Conservation (phyloP, 192 early-diverging fungal species). For the Funneliformis geosporum region DNA sequence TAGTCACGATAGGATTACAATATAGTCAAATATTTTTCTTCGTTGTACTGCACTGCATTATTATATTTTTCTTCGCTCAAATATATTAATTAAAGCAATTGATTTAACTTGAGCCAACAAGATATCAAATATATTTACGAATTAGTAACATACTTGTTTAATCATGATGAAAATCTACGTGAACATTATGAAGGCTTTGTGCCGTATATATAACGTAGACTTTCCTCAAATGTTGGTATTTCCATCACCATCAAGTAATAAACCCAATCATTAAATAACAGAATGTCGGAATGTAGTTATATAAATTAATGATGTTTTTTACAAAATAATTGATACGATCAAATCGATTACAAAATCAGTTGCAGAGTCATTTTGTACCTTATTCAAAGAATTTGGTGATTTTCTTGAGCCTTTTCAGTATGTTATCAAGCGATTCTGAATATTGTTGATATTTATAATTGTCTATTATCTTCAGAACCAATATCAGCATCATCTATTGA, state of each 20-base stretch:
- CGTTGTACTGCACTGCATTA: conserved; percentile 50
- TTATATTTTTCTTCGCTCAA: too few species aligned
- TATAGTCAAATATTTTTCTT: conserved; percentile 70
- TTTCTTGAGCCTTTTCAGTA: conserved; percentile 35
- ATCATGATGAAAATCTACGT: conserved; percentile 85
- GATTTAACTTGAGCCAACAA: conserved; percentile 51
- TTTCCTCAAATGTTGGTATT: conserved; percentile 82
- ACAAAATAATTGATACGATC: conserved; percentile 40
- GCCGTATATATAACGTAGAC: conserved; percentile 81
- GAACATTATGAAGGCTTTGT: conserved; percentile 86
- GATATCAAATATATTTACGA: conserved; percentile 5
- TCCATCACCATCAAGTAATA: conserved; percentile 80
- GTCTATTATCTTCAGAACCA: too few species aligned
- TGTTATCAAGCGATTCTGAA: too few species aligned
- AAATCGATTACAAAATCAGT: conserved; percentile 47
- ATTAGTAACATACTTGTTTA: conserved; percentile 70
- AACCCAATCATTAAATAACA: conserved; percentile 60
- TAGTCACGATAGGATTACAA: conserved; percentile 87
- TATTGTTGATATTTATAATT: too few species aligned
- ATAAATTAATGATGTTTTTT: neutral
- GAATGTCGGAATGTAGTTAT: neutral
- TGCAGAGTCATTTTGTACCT: conserved; percentile 27
- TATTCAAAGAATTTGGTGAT: conserved; percentile 13
- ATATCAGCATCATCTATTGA: conserved; percentile 34
- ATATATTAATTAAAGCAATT: conserved; percentile 63